Percentiles rank a stretch among this genome's conserved stretches.
These are phyloP conservation scores for Malus hybrid DNA, from an alignment of 331 rosid genomes.

Conservation along the genomic window DNA sequence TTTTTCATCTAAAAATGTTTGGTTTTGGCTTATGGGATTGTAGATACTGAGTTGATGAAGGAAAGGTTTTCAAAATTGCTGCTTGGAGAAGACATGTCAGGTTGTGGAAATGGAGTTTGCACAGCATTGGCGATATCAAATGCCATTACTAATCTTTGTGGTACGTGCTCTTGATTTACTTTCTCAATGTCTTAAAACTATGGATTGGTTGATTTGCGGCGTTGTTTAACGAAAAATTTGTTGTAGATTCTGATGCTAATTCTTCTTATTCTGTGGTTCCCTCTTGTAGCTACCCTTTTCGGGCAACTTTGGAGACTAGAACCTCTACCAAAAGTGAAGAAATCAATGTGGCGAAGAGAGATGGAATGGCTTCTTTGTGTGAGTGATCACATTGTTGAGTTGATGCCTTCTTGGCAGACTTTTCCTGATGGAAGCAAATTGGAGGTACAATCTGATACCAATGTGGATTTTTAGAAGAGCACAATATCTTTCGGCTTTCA, in stretches of 20 bases:
- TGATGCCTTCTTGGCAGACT: slow-evolving; percentile 83
- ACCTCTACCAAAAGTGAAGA: slow-evolving; percentile 62
- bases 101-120: slow-evolving; percentile 92
- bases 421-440: slow-evolving; percentile 89
- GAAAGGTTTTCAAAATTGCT: slow-evolving; percentile 89
- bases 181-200: neutral
- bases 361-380: slow-evolving; percentile 89
- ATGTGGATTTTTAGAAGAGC: neutral
- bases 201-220: neutral
- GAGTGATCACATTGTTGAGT: slow-evolving; percentile 85
- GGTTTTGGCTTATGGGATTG: slow-evolving; percentile 16
- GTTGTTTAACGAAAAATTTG: neutral
- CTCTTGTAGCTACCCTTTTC: slow-evolving; percentile 63
- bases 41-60: slow-evolving; percentile 90
- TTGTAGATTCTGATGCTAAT: slow-evolving; percentile 5
- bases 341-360: slow-evolving; percentile 84
- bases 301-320: slow-evolving; percentile 95
- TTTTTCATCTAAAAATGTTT: neutral
- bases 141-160: slow-evolving; percentile 92
- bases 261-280: neutral
- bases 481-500: neutral
- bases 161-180: slow-evolving; percentile 21
- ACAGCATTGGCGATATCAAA: slow-evolving; percentile 88
- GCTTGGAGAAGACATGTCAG: slow-evolving; percentile 99
- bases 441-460: slow-evolving; percentile 40